phyloP scores from a whole-genome alignment of 805 yeast genomes.

The Cyberlindnera maclurae region DNA sequence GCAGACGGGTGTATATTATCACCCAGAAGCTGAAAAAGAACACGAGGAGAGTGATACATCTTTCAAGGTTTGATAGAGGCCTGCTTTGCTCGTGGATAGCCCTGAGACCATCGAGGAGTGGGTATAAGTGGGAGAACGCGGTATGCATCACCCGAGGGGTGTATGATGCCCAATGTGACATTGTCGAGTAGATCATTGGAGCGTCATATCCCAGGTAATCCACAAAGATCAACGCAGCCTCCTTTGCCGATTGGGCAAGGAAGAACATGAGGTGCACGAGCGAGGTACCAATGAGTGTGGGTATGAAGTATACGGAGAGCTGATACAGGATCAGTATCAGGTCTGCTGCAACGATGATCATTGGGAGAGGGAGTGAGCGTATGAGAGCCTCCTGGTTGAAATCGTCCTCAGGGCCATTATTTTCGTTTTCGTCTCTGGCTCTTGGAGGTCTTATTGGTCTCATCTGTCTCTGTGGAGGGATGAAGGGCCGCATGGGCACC shows the following conservation, averaged over 20 bases:
- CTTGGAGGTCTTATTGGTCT: not conserved
- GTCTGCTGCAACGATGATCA: constrained; percentile 14
- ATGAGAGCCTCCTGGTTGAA: constrained; percentile 14
- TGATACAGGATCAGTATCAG: not conserved
- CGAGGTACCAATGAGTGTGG: constrained; percentile 1
- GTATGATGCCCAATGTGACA: not conserved
- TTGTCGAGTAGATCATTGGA: not conserved
- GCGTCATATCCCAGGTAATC: not conserved
- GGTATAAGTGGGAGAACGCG: not conserved
- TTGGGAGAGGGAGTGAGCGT: constrained; percentile 10
- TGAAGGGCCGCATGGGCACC: constrained; percentile 9
- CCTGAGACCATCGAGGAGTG: not conserved
- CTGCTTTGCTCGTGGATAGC: constrained; percentile 1
- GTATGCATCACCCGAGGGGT: not conserved
- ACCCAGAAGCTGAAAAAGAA: constrained; percentile 29
- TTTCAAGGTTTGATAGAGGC: constrained; percentile 28
- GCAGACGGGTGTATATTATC: constrained; percentile 26
- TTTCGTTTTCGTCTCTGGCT: not conserved
- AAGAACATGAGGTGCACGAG: constrained; percentile 1
- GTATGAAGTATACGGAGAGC: constrained; percentile 1
- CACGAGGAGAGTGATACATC: constrained; percentile 29
- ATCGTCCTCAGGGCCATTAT: constrained; percentile 1
- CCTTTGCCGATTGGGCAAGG: not conserved
- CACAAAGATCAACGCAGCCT: not conserved
- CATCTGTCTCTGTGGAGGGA: not conserved